Percentiles rank a stretch among this genome's conserved stretches.
Conservation (phyloP, 345 rosid genomes). For the Hypericum androsaemum region DNA sequence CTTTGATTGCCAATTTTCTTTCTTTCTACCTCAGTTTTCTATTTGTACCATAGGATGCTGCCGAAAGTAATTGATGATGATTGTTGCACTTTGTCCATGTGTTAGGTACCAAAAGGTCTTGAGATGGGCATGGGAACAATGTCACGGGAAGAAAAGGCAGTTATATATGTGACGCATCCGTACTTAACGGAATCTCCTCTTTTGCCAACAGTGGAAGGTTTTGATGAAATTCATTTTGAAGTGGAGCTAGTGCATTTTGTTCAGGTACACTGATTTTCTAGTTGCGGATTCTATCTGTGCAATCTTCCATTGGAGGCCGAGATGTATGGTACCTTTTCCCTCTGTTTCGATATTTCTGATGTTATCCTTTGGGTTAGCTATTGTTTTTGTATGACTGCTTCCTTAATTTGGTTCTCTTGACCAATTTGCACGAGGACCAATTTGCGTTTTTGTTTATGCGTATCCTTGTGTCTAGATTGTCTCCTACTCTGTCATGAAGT, state of each 20-base stretch:
- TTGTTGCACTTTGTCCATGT: slow-evolving; percentile 13
- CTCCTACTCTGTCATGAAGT: too few species aligned
- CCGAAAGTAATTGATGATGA: slow-evolving; percentile 1
- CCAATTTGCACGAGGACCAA: too few species aligned
- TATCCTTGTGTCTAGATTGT: too few species aligned
- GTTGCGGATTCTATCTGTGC: neutral
- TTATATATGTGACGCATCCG: slow-evolving; percentile 63
- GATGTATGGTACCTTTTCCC: neutral
- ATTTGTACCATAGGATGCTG: neutral
- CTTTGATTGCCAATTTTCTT: too few species aligned
- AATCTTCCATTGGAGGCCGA: neutral
- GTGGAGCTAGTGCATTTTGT: slow-evolving; percentile 84
- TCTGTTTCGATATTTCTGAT: neutral
- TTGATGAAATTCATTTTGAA: slow-evolving; percentile 85
- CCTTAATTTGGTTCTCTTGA: too few species aligned
- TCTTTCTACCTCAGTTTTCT: too few species aligned
- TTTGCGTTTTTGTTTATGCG: too few species aligned
- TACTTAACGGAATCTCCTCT: slow-evolving; percentile 67
- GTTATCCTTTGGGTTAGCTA: slow-evolving; percentile 1
- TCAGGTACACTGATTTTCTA: slow-evolving; percentile 44
- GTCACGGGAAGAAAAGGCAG: slow-evolving; percentile 79
- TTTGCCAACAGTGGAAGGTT: slow-evolving; percentile 43
- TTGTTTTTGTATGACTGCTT: too few species aligned
- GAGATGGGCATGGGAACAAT: slow-evolving; percentile 95
- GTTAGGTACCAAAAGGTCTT: slow-evolving; percentile 92